These are phyloP conservation scores for Aspergillus sp. DNA, from an alignment of 2,329 filamentous ascomycete species.

Conservation along the genomic window DNA sequence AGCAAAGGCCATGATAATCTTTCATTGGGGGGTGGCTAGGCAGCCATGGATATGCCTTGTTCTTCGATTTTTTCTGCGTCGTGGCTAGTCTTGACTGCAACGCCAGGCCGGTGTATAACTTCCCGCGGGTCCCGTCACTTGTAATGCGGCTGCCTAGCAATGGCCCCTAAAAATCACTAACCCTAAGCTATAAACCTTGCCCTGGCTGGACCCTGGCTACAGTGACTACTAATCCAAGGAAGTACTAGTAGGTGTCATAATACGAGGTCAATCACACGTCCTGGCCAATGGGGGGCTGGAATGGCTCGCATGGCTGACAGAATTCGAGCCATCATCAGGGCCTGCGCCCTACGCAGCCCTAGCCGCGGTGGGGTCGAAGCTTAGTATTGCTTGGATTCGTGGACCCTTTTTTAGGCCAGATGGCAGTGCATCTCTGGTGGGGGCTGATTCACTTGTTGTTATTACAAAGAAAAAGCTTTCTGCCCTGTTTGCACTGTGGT, in stretches of 20 bases:
- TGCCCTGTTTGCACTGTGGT: too few species aligned
- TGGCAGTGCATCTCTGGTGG: background rate
- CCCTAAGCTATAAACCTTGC: background rate
- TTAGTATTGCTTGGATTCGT: background rate
- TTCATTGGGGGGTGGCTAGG: too few species aligned
- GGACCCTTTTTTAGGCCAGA: background rate
- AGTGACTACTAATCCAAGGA: too few species aligned
- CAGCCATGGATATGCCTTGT: too few species aligned
- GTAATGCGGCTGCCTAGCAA: background rate
- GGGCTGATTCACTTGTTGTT: background rate
- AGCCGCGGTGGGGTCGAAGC: constrained; percentile 1
- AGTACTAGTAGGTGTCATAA: too few species aligned
- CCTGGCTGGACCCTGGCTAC: background rate
- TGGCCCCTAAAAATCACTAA: background rate
- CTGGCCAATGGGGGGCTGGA: background rate
- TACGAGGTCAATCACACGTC: background rate
- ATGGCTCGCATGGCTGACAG: background rate
- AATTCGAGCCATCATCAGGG: background rate
- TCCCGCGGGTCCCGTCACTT: background rate
- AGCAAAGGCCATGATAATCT: too few species aligned
- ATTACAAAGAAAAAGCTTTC: too few species aligned
- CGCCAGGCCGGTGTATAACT: background rate
- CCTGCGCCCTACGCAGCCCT: background rate
- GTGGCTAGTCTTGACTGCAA: too few species aligned
- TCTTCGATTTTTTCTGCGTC: too few species aligned